Conservation (phyloP, 139 green algal species). For the Nannochloris sp. region DNA sequence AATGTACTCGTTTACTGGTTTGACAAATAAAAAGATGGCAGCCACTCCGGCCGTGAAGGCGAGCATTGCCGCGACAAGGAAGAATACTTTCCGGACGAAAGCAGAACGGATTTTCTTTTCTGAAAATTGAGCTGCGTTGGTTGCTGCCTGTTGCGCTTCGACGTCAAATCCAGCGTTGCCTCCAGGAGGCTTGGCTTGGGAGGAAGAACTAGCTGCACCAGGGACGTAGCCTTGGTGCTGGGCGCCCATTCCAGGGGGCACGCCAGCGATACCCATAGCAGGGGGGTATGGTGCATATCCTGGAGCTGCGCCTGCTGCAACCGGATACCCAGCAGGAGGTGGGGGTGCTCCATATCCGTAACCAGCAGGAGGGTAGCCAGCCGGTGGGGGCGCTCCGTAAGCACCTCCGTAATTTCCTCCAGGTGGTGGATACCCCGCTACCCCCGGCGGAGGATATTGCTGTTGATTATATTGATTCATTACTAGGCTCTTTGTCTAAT, state of each 20-base stretch:
- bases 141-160: conserved; percentile 19
- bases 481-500: too few relatives aligned
- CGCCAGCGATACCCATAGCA: background rate
- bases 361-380: too few relatives aligned
- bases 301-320: background rate
- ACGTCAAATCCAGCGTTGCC: conserved; percentile 19
- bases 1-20: conserved; percentile 33
- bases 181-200: background rate
- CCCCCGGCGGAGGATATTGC: too few relatives aligned
- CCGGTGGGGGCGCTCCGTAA: too few relatives aligned
- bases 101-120: conserved; percentile 31
- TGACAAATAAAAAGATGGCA: conserved; percentile 38
- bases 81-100: conserved; percentile 54
- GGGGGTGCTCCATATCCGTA: too few relatives aligned
- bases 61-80: conserved; percentile 41
- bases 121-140: conserved; percentile 18
- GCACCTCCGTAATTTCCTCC: too few relatives aligned
- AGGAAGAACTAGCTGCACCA: background rate
- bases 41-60: conserved; percentile 40
- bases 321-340: conserved; percentile 7
- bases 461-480: too few relatives aligned
- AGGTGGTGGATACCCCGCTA: too few relatives aligned
- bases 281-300: background rate
- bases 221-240: background rate
- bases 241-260: background rate